A percentile compares a stretch with the other conserved stretches of the same genome.
These are phyloP conservation scores for Diaporthe eres DNA, from an alignment of 2,329 filamentous ascomycete genomes.

Conservation along the genomic window DNA sequence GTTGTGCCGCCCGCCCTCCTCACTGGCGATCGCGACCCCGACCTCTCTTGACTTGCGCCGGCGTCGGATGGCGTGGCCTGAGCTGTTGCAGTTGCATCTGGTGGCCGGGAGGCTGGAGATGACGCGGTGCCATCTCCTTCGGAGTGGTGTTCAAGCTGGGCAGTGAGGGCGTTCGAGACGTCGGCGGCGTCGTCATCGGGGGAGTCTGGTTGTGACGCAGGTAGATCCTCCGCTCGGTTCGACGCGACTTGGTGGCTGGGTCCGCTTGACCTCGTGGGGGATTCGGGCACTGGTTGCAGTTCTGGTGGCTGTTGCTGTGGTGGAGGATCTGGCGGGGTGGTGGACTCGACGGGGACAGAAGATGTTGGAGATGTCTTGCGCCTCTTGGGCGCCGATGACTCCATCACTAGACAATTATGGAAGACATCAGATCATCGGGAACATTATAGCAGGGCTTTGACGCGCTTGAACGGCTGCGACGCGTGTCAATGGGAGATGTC, in stretches of 20 bases:
- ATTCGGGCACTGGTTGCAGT: neutral
- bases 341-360: conserved; percentile 57
- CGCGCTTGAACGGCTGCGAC: conserved; percentile 35
- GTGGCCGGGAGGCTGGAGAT: conserved; percentile 4
- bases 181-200: conserved; percentile 39
- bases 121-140: conserved; percentile 39
- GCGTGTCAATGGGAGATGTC: conserved; percentile 41
- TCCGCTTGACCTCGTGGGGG: conserved; percentile 61
- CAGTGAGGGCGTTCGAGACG: conserved; percentile 42
- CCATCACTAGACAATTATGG: conserved; percentile 54
- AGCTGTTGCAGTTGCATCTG: neutral
- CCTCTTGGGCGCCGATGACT: conserved; percentile 73
- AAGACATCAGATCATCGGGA: conserved; percentile 38
- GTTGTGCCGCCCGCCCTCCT: conserved; percentile 49
- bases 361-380: conserved; percentile 72
- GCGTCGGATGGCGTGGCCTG: neutral
- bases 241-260: conserved; percentile 66
- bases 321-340: conserved; percentile 52
- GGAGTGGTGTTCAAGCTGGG: conserved; percentile 50
- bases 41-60: conserved; percentile 41
- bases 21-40: conserved; percentile 48
- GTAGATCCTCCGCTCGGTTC: conserved; percentile 43
- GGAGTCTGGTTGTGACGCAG: conserved; percentile 40
- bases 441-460: conserved; percentile 28
- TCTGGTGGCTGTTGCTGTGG: conserved; percentile 34